These are phyloP conservation scores for Cystobasidium pallidum DNA, from an alignment of 1,284 basidiomycete genomes.

Conservation along the genomic window DNA sequence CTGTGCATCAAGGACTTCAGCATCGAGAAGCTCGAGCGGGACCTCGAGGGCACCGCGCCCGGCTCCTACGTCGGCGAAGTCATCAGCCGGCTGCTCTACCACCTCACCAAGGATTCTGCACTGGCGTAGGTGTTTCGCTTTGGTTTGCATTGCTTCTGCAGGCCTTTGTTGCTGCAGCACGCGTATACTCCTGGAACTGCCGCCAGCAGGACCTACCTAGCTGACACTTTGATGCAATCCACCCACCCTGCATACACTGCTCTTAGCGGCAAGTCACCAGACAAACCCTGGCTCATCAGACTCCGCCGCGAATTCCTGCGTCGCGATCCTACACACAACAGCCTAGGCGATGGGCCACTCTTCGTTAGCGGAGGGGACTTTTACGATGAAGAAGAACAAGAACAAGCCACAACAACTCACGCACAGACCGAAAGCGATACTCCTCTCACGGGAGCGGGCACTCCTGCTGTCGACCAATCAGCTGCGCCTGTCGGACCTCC, in stretches of 20 bases:
- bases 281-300: conserved; percentile 56
- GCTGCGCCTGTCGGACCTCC: conserved; percentile 10
- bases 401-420: not conserved
- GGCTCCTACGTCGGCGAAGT: conserved; percentile 58
- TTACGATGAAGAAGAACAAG: conserved; percentile 31
- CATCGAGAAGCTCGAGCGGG: conserved; percentile 58
- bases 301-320: conserved; percentile 57
- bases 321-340: conserved; percentile 53
- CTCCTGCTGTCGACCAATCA: conserved; percentile 24
- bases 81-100: conserved; percentile 59
- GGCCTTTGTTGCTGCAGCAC: not conserved
- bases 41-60: conserved; percentile 59
- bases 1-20: conserved; percentile 36
- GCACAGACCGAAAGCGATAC: not conserved
- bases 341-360: conserved; percentile 52
- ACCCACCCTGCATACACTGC: not conserved
- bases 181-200: not conserved
- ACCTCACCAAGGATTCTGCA: conserved; percentile 60
- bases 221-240: not conserved
- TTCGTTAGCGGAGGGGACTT: conserved; percentile 17
- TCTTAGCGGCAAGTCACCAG: conserved; percentile 48
- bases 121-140: conserved; percentile 57
- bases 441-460: conserved; percentile 2
- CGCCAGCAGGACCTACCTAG: not conserved
- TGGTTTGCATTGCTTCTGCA: conserved; percentile 11